Evolutionary conservation across 2,329 filamentous ascomycete species (phyloP).

Genomic region (Fusarium tanahbumbuense): DNA sequence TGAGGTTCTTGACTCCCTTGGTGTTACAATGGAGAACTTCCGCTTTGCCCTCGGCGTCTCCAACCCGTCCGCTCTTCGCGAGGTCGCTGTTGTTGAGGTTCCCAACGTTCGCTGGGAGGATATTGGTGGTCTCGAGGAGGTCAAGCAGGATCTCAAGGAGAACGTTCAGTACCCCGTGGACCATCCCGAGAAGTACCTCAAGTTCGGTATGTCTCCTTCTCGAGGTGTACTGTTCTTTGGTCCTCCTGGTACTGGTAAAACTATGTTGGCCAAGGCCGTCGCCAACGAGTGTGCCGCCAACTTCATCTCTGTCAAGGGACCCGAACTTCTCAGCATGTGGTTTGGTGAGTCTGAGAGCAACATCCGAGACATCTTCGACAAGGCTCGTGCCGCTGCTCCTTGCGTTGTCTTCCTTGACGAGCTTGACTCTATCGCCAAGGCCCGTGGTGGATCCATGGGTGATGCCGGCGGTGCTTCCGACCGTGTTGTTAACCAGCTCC

Average conservation of each 20-base stretch:
- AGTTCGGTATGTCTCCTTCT: conserved; percentile 97
- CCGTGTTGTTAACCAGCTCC: conserved; percentile 99
- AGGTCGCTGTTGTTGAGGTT: conserved; percentile 98
- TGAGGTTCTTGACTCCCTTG: conserved; percentile 96
- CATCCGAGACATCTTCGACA: conserved; percentile 99
- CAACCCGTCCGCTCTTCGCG: conserved; percentile 97
- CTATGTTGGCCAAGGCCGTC: conserved; percentile 98
- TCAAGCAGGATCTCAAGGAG: conserved; percentile 99
- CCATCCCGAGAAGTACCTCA: conserved; percentile 99
- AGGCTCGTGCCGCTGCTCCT: conserved; percentile 96
- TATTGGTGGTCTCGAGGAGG: conserved; percentile 96
- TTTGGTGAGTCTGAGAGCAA: conserved; percentile 99
- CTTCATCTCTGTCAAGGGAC: conserved; percentile 99
- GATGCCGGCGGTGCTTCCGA: conserved; percentile 98
- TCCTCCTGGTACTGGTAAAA: conserved; percentile 99
- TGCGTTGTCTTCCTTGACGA: conserved; percentile 99
- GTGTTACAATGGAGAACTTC: conserved; percentile 99
- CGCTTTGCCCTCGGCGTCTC: conserved; percentile 96
- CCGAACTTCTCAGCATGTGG: conserved; percentile 99
- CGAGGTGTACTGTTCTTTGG: conserved; percentile 99
- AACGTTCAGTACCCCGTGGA: conserved; percentile 99
- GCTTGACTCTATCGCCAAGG: conserved; percentile 98
- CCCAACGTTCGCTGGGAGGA: conserved; percentile 99
- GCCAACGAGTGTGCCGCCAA: conserved; percentile 99
- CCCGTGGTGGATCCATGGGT: conserved; percentile 94